These are phyloP conservation scores for Syzygium malaccense DNA, from an alignment of 441 rosid species.

Conservation along the genomic window DNA sequence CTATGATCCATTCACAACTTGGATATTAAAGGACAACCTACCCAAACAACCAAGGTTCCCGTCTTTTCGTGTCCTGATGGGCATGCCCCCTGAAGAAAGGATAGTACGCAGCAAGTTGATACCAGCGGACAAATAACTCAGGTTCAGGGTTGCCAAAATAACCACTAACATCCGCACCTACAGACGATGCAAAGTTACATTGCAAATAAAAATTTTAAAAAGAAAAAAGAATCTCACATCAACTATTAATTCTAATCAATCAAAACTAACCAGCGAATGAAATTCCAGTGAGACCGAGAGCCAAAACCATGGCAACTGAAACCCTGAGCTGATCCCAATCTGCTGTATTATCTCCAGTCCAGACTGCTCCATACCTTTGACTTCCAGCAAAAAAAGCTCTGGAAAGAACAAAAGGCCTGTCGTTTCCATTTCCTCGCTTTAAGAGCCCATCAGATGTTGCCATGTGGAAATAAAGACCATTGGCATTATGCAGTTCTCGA, in stretches of 20 bases:
- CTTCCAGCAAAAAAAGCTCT: constrained; percentile 97
- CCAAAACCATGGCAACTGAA: constrained; percentile 91
- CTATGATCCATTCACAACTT: not conserved
- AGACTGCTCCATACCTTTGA: constrained; percentile 92
- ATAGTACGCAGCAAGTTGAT: constrained; percentile 97
- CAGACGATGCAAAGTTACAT: constrained; percentile 3
- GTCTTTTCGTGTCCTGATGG: constrained; percentile 96
- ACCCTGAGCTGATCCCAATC: constrained; percentile 98
- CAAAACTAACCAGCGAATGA: constrained; percentile 65
- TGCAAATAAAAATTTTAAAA: not conserved
- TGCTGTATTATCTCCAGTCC: constrained; percentile 98
- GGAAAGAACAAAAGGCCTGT: constrained; percentile 94
- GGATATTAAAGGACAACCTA: constrained; percentile 21
- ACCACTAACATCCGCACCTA: constrained; percentile 99
- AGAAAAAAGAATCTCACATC: not conserved
- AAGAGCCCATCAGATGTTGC: constrained; percentile 91
- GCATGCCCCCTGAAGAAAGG: constrained; percentile 99
- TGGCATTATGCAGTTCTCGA: constrained; percentile 90
- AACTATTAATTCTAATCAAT: not conserved
- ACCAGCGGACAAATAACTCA: constrained; percentile 93
- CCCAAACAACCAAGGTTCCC: constrained; percentile 99
- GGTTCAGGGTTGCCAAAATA: constrained; percentile 97
- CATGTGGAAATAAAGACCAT: constrained; percentile 97
- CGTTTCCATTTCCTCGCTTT: constrained; percentile 83
- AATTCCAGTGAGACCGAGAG: constrained; percentile 84